Evolutionary conservation across 2,329 filamentous ascomycete species (phyloP).

Genomic region (Mycosphaerella sp.): DNA sequence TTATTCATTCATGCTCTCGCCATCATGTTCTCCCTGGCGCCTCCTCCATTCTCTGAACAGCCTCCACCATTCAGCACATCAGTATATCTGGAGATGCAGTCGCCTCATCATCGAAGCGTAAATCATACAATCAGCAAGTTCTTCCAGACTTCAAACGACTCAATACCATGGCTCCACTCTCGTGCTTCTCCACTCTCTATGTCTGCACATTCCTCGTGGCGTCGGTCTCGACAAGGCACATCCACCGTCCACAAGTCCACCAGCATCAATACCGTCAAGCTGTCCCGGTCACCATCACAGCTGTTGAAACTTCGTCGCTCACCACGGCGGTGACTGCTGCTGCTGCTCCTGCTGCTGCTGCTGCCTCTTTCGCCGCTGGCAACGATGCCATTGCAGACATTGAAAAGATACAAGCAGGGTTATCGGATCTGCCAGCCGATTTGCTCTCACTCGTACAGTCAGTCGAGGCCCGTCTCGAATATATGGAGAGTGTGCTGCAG

Average conservation of each 20-base stretch:
- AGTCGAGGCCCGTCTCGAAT: slow-evolving; percentile 12
- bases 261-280: slow-evolving; percentile 1
- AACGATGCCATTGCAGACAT: slow-evolving; percentile 19
- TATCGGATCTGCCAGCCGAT: slow-evolving; percentile 16
- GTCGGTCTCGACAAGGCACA: slow-evolving; percentile 2
- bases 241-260: slow-evolving; percentile 8
- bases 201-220: slow-evolving; percentile 1
- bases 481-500: slow-evolving; percentile 13
- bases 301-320: neutral
- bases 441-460: slow-evolving; percentile 16
- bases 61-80: slow-evolving; percentile 1
- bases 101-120: neutral
- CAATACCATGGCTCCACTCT: neutral
- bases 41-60: slow-evolving; percentile 12
- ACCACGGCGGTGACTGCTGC: neutral
- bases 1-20: slow-evolving; percentile 12
- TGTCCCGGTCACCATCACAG: neutral
- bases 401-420: slow-evolving; percentile 15
- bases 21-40: slow-evolving; percentile 6
- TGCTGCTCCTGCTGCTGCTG: neutral
- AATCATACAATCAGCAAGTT: neutral
- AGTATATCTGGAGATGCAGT: neutral
- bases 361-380: slow-evolving; percentile 12
- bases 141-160: neutral
- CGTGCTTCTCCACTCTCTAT: neutral